Base-by-base conservation (phyloP, 176 grass and related monocot species). In the Microstegium vimineum region DNA sequence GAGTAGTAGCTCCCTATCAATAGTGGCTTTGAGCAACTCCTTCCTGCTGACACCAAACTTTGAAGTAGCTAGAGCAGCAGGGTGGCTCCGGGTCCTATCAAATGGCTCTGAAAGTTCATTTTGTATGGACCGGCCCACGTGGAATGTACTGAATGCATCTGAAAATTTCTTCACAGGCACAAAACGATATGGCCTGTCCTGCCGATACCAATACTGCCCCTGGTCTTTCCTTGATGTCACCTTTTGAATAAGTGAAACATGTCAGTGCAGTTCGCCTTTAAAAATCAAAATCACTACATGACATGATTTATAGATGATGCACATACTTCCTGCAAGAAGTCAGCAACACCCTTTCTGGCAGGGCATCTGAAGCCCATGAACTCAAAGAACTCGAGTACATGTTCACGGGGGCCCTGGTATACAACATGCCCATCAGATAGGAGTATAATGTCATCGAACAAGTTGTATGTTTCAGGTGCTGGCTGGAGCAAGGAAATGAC, bases 311-410 rank as follows among this genome's bases (percentile, higher is more conserved):
- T 57, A 76, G 62, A 64, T 62, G n/a, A 57, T 72, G 27, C 38
- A 83, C 84, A 54, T 92, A 94, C 92, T 67, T 98, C 96, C 87
- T 98, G 96, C 62, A 98, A 91, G 61, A 98, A 98, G 80, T 98
- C 93, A 6, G 96, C 96, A 25, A 90, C 76, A 0, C 96, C 96
- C 87, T 98, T 98, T 76, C 96, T 90, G 38, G 93, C 89, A 12
- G 96, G 93, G 71, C 96, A 95, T 33, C 67, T 98, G 87, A 98
- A 98, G 8, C 2, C 96, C 96, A 69, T 89, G 68, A 27, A 85
- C 49, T 87, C 77, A 1, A 98, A 98, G 83, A 98, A 98, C 43
- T 95, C 89, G 23, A 98, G 90, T 49, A 98, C 96, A 20, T 81
- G 8, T 6, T 93, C 80, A 6, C 89, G 89, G 27, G 90, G 96